A percentile compares a stretch with the other conserved stretches of the same genome.
phyloP scores from a whole-genome alignment of 768 basidiomycete genomes.

The Coprinellus aureogranulatus region DNA sequence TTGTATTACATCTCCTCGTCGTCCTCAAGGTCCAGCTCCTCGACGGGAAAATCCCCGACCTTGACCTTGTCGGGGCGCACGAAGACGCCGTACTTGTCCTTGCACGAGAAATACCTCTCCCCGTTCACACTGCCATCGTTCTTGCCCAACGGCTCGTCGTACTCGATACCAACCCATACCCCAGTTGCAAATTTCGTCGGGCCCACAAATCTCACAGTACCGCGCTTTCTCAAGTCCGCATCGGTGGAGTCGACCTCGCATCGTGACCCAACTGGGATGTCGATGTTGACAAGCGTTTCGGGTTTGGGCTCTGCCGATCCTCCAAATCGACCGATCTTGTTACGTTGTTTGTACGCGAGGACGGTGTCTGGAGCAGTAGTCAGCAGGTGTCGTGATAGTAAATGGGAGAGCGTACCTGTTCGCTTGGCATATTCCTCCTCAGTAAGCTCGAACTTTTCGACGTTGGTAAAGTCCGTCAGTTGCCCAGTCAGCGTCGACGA shows the following conservation, averaged over 20 bases:
- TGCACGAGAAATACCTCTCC: slow-evolving; percentile 80
- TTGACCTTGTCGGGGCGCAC: slow-evolving; percentile 79
- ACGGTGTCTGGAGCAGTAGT: slow-evolving; percentile 65
- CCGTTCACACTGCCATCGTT: slow-evolving; percentile 93
- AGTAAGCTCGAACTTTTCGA: slow-evolving; percentile 90
- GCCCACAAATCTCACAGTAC: slow-evolving; percentile 85
- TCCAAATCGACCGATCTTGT: slow-evolving; percentile 90
- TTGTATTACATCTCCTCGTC: slow-evolving; percentile 70
- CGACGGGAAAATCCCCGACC: slow-evolving; percentile 84
- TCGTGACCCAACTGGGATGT: slow-evolving; percentile 68
- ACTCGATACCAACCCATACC: slow-evolving; percentile 89
- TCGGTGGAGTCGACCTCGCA: slow-evolving; percentile 80
- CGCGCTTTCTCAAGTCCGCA: slow-evolving; percentile 70
- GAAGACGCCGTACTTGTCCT: slow-evolving; percentile 77
- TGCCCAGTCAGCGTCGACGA: slow-evolving; percentile 76
- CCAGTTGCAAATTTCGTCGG: slow-evolving; percentile 71
- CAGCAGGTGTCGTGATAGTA: not conserved
- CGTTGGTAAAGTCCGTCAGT: slow-evolving; percentile 77
- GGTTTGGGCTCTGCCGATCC: slow-evolving; percentile 37
- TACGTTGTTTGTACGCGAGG: slow-evolving; percentile 78
- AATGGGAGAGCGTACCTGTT: slow-evolving; percentile 51
- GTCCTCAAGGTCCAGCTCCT: slow-evolving; percentile 74
- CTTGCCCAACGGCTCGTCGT: slow-evolving; percentile 94
- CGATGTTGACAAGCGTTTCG: slow-evolving; percentile 26
- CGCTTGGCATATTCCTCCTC: slow-evolving; percentile 78